Conservation (phyloP, 768 basidiomycete species). For the Hemileccinum impolitum region DNA sequence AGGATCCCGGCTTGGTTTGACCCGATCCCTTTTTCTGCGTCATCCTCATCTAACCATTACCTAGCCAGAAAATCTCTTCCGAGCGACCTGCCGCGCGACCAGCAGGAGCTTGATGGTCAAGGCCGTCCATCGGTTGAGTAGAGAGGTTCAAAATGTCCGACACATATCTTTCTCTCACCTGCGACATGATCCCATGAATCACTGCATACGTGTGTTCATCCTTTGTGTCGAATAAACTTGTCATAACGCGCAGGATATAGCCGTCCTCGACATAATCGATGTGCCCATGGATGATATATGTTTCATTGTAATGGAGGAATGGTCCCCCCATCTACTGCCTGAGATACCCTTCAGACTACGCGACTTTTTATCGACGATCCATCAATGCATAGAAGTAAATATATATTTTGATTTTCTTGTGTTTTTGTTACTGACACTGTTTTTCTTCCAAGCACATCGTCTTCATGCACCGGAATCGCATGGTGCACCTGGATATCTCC, state of each 20-base stretch:
- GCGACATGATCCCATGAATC: constrained; percentile 63
- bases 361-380: constrained; percentile 53
- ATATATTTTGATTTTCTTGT: background rate
- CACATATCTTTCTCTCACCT: constrained; percentile 51
- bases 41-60: constrained; percentile 7
- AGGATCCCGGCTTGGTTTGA: constrained; percentile 67
- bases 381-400: constrained; percentile 68
- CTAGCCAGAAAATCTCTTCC: constrained; percentile 74
- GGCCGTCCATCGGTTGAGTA: constrained; percentile 60
- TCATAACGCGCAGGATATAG: constrained; percentile 34
- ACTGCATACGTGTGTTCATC: constrained; percentile 63
- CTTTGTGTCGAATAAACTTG: background rate
- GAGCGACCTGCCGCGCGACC: constrained; percentile 53
- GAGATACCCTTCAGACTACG: constrained; percentile 48
- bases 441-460: constrained; percentile 48
- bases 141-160: constrained; percentile 59
- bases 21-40: background rate
- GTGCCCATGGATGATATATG: constrained; percentile 48
- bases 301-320: constrained; percentile 80
- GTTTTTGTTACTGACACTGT: constrained; percentile 1
- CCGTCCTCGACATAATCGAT: constrained; percentile 62
- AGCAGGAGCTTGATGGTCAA: constrained; percentile 59
- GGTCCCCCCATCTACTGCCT: constrained; percentile 61
- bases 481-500: constrained; percentile 74
- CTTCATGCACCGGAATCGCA: constrained; percentile 65